Conservation (phyloP, 352 stramenopile species). For the Phytophthora pisi region DNA sequence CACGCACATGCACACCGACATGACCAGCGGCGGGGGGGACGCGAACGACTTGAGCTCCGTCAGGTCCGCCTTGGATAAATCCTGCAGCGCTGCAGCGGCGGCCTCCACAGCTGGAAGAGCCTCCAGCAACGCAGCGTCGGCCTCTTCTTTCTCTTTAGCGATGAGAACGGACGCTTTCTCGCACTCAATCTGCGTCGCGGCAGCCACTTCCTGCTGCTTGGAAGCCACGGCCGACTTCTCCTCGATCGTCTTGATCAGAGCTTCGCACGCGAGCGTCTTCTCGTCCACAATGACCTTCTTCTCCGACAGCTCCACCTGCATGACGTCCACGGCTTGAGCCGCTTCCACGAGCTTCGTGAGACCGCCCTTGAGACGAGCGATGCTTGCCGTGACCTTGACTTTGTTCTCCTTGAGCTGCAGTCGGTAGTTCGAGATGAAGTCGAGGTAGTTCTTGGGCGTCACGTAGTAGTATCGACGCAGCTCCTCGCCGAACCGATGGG, state of each 20-base stretch:
- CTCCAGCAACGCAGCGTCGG: conserved; percentile 92
- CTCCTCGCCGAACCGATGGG: conserved; percentile 90
- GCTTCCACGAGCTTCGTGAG: conserved; percentile 95
- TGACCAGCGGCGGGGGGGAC: conserved; percentile 92
- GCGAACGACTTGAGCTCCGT: conserved; percentile 97
- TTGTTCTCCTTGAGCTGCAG: conserved; percentile 92
- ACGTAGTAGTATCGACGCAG: conserved; percentile 95
- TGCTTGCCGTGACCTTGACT: conserved; percentile 88
- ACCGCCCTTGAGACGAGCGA: conserved; percentile 90
- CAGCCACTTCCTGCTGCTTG: conserved; percentile 92
- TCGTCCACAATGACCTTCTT: conserved; percentile 96
- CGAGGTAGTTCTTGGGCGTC: conserved; percentile 97
- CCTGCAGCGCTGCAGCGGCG: conserved; percentile 91
- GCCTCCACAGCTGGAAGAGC: conserved; percentile 94
- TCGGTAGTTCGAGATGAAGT: conserved; percentile 95
- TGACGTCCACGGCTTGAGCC: conserved; percentile 92
- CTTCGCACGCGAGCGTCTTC: conserved; percentile 93
- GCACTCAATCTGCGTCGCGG: conserved; percentile 89
- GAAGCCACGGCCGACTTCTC: conserved; percentile 93
- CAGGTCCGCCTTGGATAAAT: conserved; percentile 95
- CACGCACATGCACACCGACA: conserved; percentile 94
- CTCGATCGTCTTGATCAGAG: conserved; percentile 95
- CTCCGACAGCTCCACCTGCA: conserved; percentile 93
- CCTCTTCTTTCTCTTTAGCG: conserved; percentile 92
- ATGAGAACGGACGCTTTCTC: conserved; percentile 93